phyloP scores from a whole-genome alignment of 1,139 yeast genomes.

The Debaryomyces nepalensis region DNA sequence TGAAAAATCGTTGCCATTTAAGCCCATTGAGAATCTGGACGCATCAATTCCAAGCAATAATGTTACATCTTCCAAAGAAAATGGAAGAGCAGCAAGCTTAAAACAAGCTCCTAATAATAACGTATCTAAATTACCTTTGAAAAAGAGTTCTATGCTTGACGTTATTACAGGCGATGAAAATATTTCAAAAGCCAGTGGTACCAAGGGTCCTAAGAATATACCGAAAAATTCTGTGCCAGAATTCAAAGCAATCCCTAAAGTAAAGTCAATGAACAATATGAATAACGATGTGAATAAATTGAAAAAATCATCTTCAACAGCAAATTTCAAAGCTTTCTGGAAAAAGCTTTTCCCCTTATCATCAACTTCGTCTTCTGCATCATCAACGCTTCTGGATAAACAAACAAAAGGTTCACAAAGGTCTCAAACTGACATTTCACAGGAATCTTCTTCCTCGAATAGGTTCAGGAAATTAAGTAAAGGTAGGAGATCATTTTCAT shows the following conservation, averaged over 20 bases:
- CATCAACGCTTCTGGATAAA: constrained; percentile 1
- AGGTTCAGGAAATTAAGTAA: constrained; percentile 5
- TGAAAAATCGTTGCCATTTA: background rate
- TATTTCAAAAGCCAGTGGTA: too few species aligned
- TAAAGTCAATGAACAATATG: constrained; percentile 1
- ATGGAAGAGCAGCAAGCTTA: background rate
- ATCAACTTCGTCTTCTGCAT: constrained; percentile 1
- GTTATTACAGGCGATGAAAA: constrained; percentile 14
- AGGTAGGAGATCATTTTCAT: constrained; percentile 20
- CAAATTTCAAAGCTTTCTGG: constrained; percentile 20
- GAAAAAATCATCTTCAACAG: constrained; percentile 17
- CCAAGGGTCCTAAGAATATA: too few species aligned
- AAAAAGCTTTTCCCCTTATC: constrained; percentile 14
- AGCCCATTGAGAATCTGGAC: background rate
- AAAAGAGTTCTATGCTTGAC: constrained; percentile 23
- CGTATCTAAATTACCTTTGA: background rate
- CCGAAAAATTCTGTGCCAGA: too few species aligned
- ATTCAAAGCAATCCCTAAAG: constrained; percentile 6
- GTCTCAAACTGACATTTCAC: constrained; percentile 1
- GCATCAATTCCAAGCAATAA: background rate
- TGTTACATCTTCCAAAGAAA: too few species aligned
- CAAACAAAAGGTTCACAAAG: background rate
- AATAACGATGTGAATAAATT: background rate
- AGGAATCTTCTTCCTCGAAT: constrained; percentile 1
- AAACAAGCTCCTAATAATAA: background rate